Conservation (phyloP, 805 yeast species). For the Suhomyces sp. region DNA sequence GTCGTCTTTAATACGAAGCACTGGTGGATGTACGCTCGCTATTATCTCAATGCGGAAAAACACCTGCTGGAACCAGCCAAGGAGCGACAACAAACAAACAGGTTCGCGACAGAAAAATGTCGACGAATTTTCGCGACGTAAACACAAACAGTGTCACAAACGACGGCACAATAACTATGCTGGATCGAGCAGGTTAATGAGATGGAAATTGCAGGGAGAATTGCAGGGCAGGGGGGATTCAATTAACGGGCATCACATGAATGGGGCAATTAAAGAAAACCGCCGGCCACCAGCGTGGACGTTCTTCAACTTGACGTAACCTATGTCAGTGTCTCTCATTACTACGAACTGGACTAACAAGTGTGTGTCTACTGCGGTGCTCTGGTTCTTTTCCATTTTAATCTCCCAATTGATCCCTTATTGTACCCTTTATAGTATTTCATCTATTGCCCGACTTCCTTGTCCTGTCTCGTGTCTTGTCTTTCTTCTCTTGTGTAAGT, state of each 20-base stretch:
- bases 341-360: no score
- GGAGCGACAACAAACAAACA: constrained; percentile 4
- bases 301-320: background rate
- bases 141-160: constrained; percentile 7
- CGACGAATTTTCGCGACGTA: constrained; percentile 3
- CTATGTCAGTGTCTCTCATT: no score
- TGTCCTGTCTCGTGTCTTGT: no score
- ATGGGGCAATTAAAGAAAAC: background rate
- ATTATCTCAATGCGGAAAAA: constrained; percentile 6
- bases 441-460: no score
- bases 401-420: no score
- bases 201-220: constrained; percentile 1
- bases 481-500: no score
- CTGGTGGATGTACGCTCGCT: no score
- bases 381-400: no score
- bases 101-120: constrained; percentile 2
- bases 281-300: background rate
- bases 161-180: constrained; percentile 4
- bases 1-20: background rate
- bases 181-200: constrained; percentile 6
- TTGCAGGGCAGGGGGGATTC: constrained; percentile 1
- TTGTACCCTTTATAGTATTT: no score
- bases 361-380: no score
- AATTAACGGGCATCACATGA: background rate
- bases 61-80: constrained; percentile 3